Evolutionary conservation across 768 basidiomycete species (phyloP).

Genomic region (Russula dissimulans): DNA sequence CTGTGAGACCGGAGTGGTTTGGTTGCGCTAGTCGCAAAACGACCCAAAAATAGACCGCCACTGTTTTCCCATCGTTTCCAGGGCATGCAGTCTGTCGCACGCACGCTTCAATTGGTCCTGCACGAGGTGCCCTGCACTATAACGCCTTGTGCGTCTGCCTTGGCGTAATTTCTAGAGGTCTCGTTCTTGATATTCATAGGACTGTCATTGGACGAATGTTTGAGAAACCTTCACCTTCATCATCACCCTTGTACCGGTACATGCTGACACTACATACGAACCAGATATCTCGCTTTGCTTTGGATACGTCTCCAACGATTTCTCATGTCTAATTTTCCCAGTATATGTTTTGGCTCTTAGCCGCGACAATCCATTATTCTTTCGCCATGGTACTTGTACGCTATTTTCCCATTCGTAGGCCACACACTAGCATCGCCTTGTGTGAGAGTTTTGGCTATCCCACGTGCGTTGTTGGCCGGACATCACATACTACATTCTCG

Average conservation of each 20-base stretch:
- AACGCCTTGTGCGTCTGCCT: not conserved
- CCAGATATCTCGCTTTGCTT: conserved; percentile 19
- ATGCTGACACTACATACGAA: not conserved
- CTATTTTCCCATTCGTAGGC: too few species aligned
- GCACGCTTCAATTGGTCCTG: too few species aligned
- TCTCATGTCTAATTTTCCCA: conserved; percentile 15
- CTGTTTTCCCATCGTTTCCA: not conserved
- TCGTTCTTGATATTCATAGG: not conserved
- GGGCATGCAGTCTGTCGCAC: not conserved
- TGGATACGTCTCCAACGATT: conserved; percentile 45
- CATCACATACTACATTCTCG: too few species aligned
- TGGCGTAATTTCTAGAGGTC: not conserved
- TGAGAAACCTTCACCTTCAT: not conserved
- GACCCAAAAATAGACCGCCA: not conserved
- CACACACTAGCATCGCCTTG: too few species aligned
- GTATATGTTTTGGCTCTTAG: too few species aligned
- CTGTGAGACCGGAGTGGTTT: not conserved
- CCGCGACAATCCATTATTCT: too few species aligned
- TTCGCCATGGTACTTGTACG: too few species aligned
- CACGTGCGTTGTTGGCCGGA: too few species aligned
- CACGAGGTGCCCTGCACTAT: not conserved
- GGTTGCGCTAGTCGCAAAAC: not conserved
- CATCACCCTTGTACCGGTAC: not conserved
- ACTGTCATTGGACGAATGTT: not conserved
- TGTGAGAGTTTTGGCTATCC: too few species aligned